Percentiles rank a stretch among this genome's conserved stretches.
Conservation (phyloP, 208 protist species). For the Trypanosoma avium region DNA sequence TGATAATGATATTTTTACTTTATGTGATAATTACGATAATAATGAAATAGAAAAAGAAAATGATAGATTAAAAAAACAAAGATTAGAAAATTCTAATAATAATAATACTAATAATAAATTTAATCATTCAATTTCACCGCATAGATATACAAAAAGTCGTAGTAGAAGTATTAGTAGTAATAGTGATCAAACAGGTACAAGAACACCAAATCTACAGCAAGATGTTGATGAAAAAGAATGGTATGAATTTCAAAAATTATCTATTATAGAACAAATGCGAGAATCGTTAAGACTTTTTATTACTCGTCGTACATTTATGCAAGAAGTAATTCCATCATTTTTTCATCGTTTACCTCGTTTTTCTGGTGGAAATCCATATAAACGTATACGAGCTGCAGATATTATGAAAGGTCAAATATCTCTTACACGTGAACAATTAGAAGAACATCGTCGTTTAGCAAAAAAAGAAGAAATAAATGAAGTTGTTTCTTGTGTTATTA, state of each 20-base stretch:
- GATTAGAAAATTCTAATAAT: neutral
- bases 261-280: constrained; percentile 40
- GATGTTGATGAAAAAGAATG: constrained; percentile 20
- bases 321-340: constrained; percentile 47
- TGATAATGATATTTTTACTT: neutral
- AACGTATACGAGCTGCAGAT: constrained; percentile 39
- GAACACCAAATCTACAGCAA: neutral
- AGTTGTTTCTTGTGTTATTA: constrained; percentile 53
- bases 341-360: constrained; percentile 68
- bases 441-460: constrained; percentile 37
- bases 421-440: constrained; percentile 43
- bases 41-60: neutral
- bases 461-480: constrained; percentile 53
- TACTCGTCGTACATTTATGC: constrained; percentile 52
- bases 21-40: neutral
- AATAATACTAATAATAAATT: neutral
- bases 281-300: constrained; percentile 45
- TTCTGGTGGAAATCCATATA: constrained; percentile 62
- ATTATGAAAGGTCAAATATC: constrained; percentile 24
- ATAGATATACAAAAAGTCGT: neutral
- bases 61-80: no score
- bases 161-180: no score
- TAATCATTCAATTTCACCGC: neutral
- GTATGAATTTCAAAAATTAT: neutral
- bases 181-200: neutral